Percentiles rank a stretch among this genome's conserved stretches.
Evolutionary conservation across 2,329 filamentous ascomycete species (phyloP).

Genomic region (Seiridium cupressi): DNA sequence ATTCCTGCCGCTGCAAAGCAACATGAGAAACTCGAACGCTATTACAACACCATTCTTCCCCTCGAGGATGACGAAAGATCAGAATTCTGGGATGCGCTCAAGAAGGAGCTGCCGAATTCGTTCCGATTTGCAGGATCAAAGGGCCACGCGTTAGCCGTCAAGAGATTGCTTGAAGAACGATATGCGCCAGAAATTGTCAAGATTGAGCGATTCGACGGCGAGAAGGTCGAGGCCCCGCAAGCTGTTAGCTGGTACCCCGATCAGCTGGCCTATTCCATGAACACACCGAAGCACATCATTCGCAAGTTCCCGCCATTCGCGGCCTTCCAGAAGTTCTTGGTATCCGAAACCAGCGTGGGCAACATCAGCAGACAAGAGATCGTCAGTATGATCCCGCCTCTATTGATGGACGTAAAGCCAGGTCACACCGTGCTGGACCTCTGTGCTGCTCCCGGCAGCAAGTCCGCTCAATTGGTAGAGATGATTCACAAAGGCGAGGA

Average conservation of each 20-base stretch:
- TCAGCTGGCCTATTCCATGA: constrained; percentile 95
- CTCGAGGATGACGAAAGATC: constrained; percentile 75
- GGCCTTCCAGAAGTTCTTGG: constrained; percentile 95
- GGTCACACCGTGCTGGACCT: constrained; percentile 94
- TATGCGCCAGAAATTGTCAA: constrained; percentile 89
- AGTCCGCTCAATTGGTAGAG: constrained; percentile 92
- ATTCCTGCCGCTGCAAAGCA: constrained; percentile 68
- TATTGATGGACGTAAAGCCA: constrained; percentile 86
- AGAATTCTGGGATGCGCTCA: constrained; percentile 81
- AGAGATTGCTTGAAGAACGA: constrained; percentile 80
- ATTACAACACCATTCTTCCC: constrained; percentile 77
- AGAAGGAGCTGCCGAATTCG: constrained; percentile 88
- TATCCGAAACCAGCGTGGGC: constrained; percentile 93
- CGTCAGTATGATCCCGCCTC: constrained; percentile 97
- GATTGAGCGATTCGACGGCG: constrained; percentile 79
- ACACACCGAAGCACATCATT: constrained; percentile 92
- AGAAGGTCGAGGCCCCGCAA: constrained; percentile 76
- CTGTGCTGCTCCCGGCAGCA: constrained; percentile 95
- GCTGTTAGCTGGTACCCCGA: constrained; percentile 92
- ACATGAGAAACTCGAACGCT: constrained; percentile 82
- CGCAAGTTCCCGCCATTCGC: constrained; percentile 92
- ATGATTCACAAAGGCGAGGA: constrained; percentile 93
- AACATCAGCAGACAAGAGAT: constrained; percentile 98
- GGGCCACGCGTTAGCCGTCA: constrained; percentile 89
- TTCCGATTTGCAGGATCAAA: constrained; percentile 97